Evolutionary conservation across 805 yeast genomes (phyloP).

Genomic region (Kodamaea laetipori): DNA sequence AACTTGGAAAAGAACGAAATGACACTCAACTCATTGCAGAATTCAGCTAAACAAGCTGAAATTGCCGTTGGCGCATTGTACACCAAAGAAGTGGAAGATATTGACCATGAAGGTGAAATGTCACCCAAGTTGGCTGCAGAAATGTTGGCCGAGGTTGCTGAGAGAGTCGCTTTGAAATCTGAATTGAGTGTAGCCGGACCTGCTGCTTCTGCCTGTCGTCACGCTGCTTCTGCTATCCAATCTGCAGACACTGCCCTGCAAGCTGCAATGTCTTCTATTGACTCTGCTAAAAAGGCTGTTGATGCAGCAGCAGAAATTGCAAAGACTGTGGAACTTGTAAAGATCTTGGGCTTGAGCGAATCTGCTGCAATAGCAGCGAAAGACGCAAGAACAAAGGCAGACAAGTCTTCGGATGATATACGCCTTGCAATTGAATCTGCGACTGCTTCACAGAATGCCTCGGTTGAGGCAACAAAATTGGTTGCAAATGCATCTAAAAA

Average conservation of each 20-base stretch:
- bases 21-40: slow-evolving; percentile 5
- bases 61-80: slow-evolving; percentile 7
- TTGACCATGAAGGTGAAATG: slow-evolving; percentile 5
- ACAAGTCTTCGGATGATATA: slow-evolving; percentile 1
- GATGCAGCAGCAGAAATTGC: neutral
- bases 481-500: neutral
- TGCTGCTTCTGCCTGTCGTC: slow-evolving; percentile 5
- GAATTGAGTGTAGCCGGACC: neutral
- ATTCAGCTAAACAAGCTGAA: slow-evolving; percentile 9
- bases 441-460: slow-evolving; percentile 2
- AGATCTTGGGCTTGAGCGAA: slow-evolving; percentile 7
- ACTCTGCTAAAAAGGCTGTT: neutral
- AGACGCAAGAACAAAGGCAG: neutral
- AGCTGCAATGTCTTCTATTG: slow-evolving; percentile 3
- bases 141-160: slow-evolving; percentile 8
- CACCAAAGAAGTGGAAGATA: neutral
- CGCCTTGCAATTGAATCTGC: slow-evolving; percentile 1
- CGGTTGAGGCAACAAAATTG: slow-evolving; percentile 2
- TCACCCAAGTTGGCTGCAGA: slow-evolving; percentile 11
- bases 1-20: slow-evolving; percentile 2
- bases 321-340: neutral
- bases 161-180: slow-evolving; percentile 2
- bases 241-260: slow-evolving; percentile 3
- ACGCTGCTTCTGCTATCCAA: slow-evolving; percentile 7
- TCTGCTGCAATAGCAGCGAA: neutral